Conservation (phyloP, 164 flowering plant species). For the Magnolia officinalis region DNA sequence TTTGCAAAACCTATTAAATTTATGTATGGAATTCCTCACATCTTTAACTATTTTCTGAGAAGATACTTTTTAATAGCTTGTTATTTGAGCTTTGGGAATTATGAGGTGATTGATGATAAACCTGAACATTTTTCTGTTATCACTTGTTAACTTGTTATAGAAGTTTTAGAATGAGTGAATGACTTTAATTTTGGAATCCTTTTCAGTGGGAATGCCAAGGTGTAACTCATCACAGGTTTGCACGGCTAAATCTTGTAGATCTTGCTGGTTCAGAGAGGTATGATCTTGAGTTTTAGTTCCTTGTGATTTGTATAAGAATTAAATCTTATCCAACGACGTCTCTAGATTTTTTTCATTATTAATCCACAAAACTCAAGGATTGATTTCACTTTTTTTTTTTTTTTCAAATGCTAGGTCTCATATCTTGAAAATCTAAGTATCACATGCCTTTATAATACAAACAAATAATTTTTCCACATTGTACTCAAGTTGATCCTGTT, state of each 20-base stretch:
- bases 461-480: not conserved
- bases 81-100: constrained; percentile 1
- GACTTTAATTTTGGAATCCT: constrained; percentile 4
- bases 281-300: not conserved
- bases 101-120: not conserved
- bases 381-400: too few relatives aligned
- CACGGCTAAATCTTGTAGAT: constrained; percentile 95
- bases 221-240: constrained; percentile 87
- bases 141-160: not conserved
- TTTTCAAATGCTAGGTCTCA: not conserved
- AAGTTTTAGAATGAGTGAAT: not conserved
- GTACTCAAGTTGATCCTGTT: not conserved
- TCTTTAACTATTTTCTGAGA: not conserved
- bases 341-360: too few relatives aligned
- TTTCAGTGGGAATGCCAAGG: constrained; percentile 95
- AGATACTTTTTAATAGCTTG: not conserved
- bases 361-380: too few relatives aligned
- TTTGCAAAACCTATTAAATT: not conserved
- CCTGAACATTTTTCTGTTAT: not conserved
- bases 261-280: constrained; percentile 99
- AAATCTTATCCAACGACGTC: too few relatives aligned
- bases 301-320: not conserved
- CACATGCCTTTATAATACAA: not conserved
- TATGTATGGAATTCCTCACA: not conserved
- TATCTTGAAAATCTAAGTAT: not conserved